A percentile compares a stretch with the other conserved stretches of the same genome.
Conservation (phyloP, 257 asterid species). For the Schizonepeta tenuifolia region DNA sequence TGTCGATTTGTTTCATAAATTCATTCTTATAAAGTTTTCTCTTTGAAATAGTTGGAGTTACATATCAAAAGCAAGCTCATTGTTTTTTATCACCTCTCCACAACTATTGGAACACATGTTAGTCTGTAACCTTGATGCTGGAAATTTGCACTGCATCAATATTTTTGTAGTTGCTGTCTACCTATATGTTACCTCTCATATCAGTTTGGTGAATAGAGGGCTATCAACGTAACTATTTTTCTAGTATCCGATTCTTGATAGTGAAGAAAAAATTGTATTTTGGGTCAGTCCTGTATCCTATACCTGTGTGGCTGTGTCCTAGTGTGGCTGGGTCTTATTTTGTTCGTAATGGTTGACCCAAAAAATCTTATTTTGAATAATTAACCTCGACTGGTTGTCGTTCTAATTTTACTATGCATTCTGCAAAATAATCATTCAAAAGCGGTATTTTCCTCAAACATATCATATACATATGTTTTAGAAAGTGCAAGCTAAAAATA, state of each 20-base stretch:
- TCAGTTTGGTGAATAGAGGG: not conserved
- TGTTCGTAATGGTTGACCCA: not conserved
- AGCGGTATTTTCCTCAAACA: not conserved
- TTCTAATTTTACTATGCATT: not conserved
- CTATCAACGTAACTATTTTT: not conserved
- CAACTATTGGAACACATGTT: not conserved
- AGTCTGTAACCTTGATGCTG: not conserved
- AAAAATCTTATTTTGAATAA: not conserved
- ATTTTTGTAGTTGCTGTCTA: not conserved
- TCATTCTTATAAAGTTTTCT: not conserved
- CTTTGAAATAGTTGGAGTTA: not conserved
- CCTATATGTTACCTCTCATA: not conserved
- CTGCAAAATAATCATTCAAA: not conserved
- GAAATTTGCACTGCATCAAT: not conserved
- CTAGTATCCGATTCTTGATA: not conserved
- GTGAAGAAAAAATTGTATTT: not conserved
- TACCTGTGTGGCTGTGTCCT: not conserved
- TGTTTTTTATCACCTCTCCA: not conserved
- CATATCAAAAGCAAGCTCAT: not conserved
- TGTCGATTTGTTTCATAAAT: constrained; percentile 3
- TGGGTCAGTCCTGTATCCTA: not conserved
- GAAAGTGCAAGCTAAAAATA: not conserved
- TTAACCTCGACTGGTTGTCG: not conserved
- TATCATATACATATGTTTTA: not conserved
- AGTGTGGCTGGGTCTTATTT: not conserved